A percentile compares a stretch with the other conserved stretches of the same genome.
Conservation (phyloP, 345 rosid genomes). For the Populus tremula region DNA sequence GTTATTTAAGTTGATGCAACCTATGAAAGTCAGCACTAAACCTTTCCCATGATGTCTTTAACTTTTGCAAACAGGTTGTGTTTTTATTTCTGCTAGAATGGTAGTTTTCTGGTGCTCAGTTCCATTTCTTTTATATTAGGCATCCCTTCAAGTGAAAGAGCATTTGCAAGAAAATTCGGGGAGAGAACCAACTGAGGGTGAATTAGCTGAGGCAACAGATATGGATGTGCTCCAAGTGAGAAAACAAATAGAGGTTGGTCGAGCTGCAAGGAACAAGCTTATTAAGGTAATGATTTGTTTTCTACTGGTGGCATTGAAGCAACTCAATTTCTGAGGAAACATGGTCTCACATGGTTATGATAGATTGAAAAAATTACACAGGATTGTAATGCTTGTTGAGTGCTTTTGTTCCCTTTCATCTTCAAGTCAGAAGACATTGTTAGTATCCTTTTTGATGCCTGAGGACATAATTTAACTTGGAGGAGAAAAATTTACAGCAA, state of each 20-base stretch:
- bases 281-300: slow-evolving; percentile 50
- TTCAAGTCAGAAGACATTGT: background rate
- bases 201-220: slow-evolving; percentile 58
- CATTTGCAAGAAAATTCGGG: slow-evolving; percentile 43
- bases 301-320: background rate
- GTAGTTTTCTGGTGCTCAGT: slow-evolving; percentile 25
- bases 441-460: background rate
- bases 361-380: background rate
- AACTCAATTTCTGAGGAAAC: background rate
- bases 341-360: background rate
- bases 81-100: background rate
- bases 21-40: slow-evolving; percentile 63
- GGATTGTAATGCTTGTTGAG: background rate
- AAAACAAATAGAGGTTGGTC: slow-evolving; percentile 57
- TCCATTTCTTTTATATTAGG: slow-evolving; percentile 36
- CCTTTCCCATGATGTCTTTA: background rate
- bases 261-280: slow-evolving; percentile 88
- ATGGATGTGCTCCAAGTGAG: slow-evolving; percentile 47
- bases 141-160: slow-evolving; percentile 57
- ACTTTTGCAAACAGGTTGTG: background rate
- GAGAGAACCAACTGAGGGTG: slow-evolving; percentile 64
- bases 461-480: background rate
- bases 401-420: background rate
- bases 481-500: background rate
- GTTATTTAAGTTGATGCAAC: slow-evolving; percentile 93